Evolutionary conservation across 108 stramenopile genomes (phyloP).

Genomic region (Cyclotella cryptica): DNA sequence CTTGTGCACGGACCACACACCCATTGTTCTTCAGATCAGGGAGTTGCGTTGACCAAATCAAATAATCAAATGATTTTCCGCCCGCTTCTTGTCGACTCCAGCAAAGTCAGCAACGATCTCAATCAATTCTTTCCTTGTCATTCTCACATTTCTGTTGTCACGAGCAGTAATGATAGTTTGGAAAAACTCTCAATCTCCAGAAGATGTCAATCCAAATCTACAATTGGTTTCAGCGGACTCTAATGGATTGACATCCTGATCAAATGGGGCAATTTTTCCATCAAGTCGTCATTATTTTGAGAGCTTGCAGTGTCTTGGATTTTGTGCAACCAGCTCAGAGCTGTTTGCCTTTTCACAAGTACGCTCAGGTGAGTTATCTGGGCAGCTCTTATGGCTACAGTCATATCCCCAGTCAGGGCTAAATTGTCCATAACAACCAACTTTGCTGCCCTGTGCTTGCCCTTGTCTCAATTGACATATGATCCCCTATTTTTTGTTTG

Average conservation of each 20-base stretch:
- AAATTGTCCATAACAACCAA: no score
- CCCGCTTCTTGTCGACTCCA: neutral
- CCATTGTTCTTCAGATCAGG: conserved; percentile 25
- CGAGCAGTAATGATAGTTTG: neutral
- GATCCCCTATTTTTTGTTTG: no score
- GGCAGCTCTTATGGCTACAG: no score
- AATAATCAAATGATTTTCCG: conserved; percentile 39
- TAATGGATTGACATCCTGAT: neutral
- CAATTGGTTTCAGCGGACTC: neutral
- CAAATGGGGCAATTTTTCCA: neutral
- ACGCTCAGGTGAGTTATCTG: no score
- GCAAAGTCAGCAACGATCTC: neutral
- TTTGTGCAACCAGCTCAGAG: no score
- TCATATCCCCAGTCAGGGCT: no score
- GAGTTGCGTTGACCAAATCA: conserved; percentile 17
- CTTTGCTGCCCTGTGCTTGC: no score
- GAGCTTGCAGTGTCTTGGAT: no score
- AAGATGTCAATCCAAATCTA: neutral
- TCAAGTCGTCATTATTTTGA: no score
- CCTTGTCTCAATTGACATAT: no score
- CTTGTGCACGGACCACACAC: conserved; percentile 24
- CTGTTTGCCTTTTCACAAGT: no score
- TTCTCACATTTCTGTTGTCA: neutral
- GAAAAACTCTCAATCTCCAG: neutral
- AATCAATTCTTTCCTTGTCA: neutral